A percentile compares a stretch with the other conserved stretches of the same genome.
Conservation (phyloP, 495 filamentous ascomycete species). For the Talaromyces liani region DNA sequence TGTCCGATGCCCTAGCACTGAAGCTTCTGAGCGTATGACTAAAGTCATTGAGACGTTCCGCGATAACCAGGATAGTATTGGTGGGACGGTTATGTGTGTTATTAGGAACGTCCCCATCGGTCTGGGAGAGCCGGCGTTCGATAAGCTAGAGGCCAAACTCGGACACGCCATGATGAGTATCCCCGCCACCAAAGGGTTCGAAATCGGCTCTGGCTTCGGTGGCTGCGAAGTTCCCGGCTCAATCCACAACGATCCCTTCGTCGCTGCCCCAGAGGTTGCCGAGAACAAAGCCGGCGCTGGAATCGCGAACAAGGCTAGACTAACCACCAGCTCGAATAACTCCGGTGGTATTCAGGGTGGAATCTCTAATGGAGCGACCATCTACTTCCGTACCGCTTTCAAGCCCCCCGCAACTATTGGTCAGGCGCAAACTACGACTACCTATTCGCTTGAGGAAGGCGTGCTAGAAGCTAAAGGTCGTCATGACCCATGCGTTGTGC, state of each 20-base stretch:
- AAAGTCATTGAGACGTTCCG: constrained; percentile 72
- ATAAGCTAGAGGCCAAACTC: constrained; percentile 90
- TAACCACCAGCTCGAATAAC: constrained; percentile 93
- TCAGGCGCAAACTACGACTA: constrained; percentile 78
- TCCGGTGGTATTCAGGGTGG: constrained; percentile 95
- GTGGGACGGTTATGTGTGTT: constrained; percentile 92
- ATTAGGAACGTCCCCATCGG: constrained; percentile 85
- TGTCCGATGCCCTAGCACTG: constrained; percentile 74
- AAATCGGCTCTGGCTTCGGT: constrained; percentile 89
- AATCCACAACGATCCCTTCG: constrained; percentile 88
- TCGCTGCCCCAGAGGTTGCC: constrained; percentile 43
- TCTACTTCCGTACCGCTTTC: constrained; percentile 95
- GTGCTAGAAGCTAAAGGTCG: constrained; percentile 87
- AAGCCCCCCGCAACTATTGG: constrained; percentile 95
- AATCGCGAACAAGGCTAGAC: constrained; percentile 38
- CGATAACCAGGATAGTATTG: constrained; percentile 80
- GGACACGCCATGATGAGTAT: constrained; percentile 97
- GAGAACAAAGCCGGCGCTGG: constrained; percentile 24
- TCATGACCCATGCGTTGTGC: constrained; percentile 94
- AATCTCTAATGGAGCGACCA: constrained; percentile 87
- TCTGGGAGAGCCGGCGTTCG: constrained; percentile 90
- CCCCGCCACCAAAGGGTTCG: constrained; percentile 94
- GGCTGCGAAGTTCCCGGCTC: constrained; percentile 85
- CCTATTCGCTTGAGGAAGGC: constrained; percentile 69
- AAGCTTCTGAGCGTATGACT: constrained; percentile 63